phyloP scores from a whole-genome alignment of 129 eudicot species.

The Ambrosia trifida region DNA sequence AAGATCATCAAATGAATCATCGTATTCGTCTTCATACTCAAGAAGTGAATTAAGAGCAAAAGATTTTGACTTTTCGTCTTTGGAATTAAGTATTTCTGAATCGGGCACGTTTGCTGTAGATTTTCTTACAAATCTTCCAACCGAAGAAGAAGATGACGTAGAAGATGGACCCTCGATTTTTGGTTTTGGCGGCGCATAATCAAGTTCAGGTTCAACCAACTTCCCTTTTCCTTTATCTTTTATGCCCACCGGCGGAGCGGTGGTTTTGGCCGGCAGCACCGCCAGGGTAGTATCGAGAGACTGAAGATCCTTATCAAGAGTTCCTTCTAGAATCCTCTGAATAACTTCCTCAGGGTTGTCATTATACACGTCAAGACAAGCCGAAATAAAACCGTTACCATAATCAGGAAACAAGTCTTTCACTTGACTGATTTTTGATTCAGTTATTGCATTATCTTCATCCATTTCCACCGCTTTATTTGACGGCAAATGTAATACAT shows the following conservation, averaged over 20 bases:
- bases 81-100: conserved; percentile 45
- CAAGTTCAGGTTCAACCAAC: conserved; percentile 42
- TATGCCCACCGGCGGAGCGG: conserved; percentile 30
- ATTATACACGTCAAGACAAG: conserved; percentile 91
- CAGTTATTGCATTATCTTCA: conserved; percentile 74
- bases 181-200: conserved; percentile 25
- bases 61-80: conserved; percentile 45
- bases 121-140: conserved; percentile 78
- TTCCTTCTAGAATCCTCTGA: conserved; percentile 85
- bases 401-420: conserved; percentile 94
- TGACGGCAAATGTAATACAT: conserved; percentile 19
- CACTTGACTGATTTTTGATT: conserved; percentile 90
- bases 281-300: conserved; percentile 69
- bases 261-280: conserved; percentile 38
- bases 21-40: conserved; percentile 95
- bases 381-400: conserved; percentile 77
- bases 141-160: conserved; percentile 53
- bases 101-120: conserved; percentile 37
- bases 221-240: conserved; percentile 92
- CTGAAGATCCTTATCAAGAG: conserved; percentile 72
- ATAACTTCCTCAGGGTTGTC: conserved; percentile 87
- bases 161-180: conserved; percentile 39
- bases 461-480: conserved; percentile 46
- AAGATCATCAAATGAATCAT: conserved; percentile 93
- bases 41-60: conserved; percentile 59